Conservation (phyloP, 441 rosid genomes). For the Geranium incanum region DNA sequence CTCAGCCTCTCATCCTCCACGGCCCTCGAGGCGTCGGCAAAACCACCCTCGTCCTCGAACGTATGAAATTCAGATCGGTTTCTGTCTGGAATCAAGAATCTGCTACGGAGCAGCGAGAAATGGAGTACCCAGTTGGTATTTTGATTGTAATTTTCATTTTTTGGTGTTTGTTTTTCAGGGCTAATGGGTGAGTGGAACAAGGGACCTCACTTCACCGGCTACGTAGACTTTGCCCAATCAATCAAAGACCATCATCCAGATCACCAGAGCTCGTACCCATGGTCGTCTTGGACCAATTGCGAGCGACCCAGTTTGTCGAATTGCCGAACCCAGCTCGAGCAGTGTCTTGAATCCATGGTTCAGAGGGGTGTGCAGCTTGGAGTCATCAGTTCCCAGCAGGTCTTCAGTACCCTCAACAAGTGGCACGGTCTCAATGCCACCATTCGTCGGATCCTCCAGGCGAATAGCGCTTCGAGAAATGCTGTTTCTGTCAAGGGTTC, state of each 20-base stretch:
- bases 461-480: constrained; percentile 23
- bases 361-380: constrained; percentile 64
- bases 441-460: constrained; percentile 46
- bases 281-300: constrained; percentile 79
- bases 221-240: constrained; percentile 76
- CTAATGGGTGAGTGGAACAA: constrained; percentile 73
- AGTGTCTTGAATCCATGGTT: constrained; percentile 81
- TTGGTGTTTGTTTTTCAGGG: constrained; percentile 37
- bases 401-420: constrained; percentile 67
- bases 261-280: constrained; percentile 59
- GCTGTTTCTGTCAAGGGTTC: constrained; percentile 44
- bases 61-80: constrained; percentile 25
- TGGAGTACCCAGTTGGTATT: background rate
- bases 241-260: constrained; percentile 70
- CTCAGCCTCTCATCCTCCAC: constrained; percentile 85
- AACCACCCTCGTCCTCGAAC: constrained; percentile 79
- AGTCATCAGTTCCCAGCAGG: constrained; percentile 62
- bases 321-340: constrained; percentile 74
- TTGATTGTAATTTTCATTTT: background rate
- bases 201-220: constrained; percentile 77
- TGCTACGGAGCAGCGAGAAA: background rate
- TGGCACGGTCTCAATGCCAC: constrained; percentile 66
- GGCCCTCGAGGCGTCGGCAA: constrained; percentile 99
- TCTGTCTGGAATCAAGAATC: background rate
- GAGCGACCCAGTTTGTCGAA: constrained; percentile 48